A percentile compares a stretch with the other conserved stretches of the same genome.
phyloP scores from a whole-genome alignment of 495 filamentous ascomycete species.

The Lasiosphaeriaceae sp. region DNA sequence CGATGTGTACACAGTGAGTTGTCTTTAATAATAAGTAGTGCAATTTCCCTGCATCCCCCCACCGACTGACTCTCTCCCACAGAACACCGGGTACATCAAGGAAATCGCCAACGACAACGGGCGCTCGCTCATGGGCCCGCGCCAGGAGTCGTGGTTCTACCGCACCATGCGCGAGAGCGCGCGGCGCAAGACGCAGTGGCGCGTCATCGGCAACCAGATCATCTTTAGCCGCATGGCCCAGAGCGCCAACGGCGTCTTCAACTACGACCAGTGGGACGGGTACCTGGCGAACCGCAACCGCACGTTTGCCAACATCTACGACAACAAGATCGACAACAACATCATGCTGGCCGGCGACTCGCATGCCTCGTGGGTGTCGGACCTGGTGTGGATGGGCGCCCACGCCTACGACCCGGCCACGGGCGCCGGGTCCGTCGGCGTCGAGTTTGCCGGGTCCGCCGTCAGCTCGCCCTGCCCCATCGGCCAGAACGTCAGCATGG shows the following conservation, averaged over 20 bases:
- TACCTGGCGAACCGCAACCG: slow-evolving; percentile 62
- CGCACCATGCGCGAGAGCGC: slow-evolving; percentile 44
- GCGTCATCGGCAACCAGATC: slow-evolving; percentile 62
- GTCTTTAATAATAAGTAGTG: too few species aligned
- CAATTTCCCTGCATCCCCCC: too few species aligned
- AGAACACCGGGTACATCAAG: slow-evolving; percentile 57
- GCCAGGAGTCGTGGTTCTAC: slow-evolving; percentile 69
- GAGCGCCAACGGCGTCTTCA: slow-evolving; percentile 46
- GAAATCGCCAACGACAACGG: slow-evolving; percentile 54
- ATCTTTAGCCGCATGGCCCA: slow-evolving; percentile 57
- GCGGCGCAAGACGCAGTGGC: slow-evolving; percentile 53
- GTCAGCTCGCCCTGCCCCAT: slow-evolving; percentile 50
- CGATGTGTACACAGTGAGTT: slow-evolving; percentile 24
- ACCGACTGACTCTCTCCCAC: too few species aligned
- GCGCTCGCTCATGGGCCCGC: slow-evolving; percentile 59
- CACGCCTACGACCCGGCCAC: slow-evolving; percentile 52
- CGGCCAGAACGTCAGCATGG: slow-evolving; percentile 46
- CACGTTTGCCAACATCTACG: slow-evolving; percentile 54
- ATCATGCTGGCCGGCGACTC: slow-evolving; percentile 63
- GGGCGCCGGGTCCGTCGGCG: slow-evolving; percentile 56
- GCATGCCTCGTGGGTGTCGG: slow-evolving; percentile 61
- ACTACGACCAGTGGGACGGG: slow-evolving; percentile 63
- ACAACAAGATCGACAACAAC: slow-evolving; percentile 61
- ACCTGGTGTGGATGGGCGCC: slow-evolving; percentile 60
- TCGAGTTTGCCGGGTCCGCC: slow-evolving; percentile 63